Evolutionary conservation across 352 stramenopile genomes (phyloP).

Genomic region (Phytophthora ohioensis): DNA sequence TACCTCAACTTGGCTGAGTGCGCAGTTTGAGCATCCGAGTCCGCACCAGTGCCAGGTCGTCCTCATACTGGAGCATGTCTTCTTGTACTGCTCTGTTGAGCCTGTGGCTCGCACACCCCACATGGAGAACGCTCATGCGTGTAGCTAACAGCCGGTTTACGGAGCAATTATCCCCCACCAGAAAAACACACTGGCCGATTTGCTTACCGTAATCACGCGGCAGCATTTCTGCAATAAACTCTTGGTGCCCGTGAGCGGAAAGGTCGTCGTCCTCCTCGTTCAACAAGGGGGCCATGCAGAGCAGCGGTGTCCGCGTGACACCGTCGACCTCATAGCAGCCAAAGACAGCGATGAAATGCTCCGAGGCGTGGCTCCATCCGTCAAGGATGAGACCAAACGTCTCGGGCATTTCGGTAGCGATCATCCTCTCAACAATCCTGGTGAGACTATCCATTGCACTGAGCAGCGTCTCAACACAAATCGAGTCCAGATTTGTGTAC

Average conservation of each 20-base stretch:
- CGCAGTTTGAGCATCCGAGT: background rate
- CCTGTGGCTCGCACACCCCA: background rate
- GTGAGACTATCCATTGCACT: background rate
- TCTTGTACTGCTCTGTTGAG: background rate
- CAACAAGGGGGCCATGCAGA: background rate
- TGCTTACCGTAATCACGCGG: slow-evolving; percentile 12
- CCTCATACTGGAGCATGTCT: background rate
- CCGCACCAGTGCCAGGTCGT: background rate
- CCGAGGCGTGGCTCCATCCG: slow-evolving; percentile 10
- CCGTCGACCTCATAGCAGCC: slow-evolving; percentile 3
- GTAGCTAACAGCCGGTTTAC: slow-evolving; percentile 2
- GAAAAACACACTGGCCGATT: background rate
- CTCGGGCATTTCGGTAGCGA: background rate
- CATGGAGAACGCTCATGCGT: background rate
- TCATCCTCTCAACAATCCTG: slow-evolving; percentile 1
- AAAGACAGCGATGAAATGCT: slow-evolving; percentile 20
- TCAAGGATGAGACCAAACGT: background rate
- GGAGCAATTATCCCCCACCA: slow-evolving; percentile 5
- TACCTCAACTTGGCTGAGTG: slow-evolving; percentile 10
- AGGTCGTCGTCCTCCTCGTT: slow-evolving; percentile 3
- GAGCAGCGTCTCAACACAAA: background rate
- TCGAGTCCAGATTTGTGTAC: background rate
- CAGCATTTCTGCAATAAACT: slow-evolving; percentile 10
- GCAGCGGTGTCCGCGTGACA: background rate
- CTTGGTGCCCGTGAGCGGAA: background rate